Base-by-base conservation (phyloP, 176 grass and related monocot genomes). In the Saccharum spontaneum region DNA sequence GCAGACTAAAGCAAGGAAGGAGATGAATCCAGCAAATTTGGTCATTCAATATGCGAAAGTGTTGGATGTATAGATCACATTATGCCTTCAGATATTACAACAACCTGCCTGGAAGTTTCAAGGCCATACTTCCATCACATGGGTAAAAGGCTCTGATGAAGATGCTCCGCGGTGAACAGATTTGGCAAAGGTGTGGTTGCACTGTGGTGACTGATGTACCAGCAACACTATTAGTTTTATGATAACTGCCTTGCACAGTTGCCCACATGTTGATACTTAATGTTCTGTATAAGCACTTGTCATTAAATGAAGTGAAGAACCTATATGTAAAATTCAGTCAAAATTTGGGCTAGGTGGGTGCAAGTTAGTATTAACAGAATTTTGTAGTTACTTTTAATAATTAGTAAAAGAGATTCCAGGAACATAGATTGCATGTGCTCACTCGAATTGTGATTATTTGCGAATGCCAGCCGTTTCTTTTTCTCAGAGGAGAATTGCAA, bases 1-100 rank as follows among this genome's bases (percentile, higher is more conserved):
- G 55, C 79, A 90, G 83, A 65, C 44, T 31, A 66, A 10, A 37
- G 67, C 71, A 55, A 72, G 34, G 36, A 82, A 82, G 73, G 79
- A 66, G 33, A 72, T 72, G 41, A 50, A 37, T 38, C 44, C 41
- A 5, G 31, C 83, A 54, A 65, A 44, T 77, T 54, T 74, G 14
- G 24, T 14, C 6, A 4, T 20, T 17, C 71, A 77, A 48, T 82
- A 86, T 78, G 64, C 88, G 16, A 66, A 71, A 36, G 72, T 55
- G 14, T 22, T 82, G 3, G 66, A 90, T 40, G 78, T 90, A 30
- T 90, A 86, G 66, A 31, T 38, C 18, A 7, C 6, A 14, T 65
- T 49, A 43, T 45, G 7, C 31, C 1, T 15, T 7, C 46, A 41
- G 20, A 78, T 69, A 43, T 14, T 49, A 34, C 18, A 44, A 63